Base-by-base conservation (phyloP, 305 asterid species). In the Petunia hybrid region DNA sequence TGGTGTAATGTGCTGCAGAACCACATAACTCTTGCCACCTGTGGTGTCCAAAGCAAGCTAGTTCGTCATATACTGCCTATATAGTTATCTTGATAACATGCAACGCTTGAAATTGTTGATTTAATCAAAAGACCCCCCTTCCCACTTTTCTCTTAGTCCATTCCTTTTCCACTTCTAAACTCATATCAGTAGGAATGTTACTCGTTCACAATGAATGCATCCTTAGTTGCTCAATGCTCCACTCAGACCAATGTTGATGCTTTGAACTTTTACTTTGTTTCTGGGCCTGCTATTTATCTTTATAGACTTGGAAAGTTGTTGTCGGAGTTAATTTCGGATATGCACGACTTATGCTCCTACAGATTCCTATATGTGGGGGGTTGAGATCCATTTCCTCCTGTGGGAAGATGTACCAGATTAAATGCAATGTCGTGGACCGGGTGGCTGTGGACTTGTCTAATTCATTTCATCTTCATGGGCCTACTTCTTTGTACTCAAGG, bases 331-430 rank as follows among this genome's bases (percentile, higher is more conserved):
- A n/a, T 57, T 66, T 39, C 74, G 61, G 62, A 40, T 59, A 73
- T 82, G 36, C 66, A 42, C 60, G 61, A 41, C 56, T 77, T 79
- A 14, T 76, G 60, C 10, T 81, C 77, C 68, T 88, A 91, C 90
- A 93, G 99, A 85, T 88, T 83, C 88, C 91, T 80, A 13, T 87
- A 46, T 87, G 84, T 81, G 92, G 91, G 74, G 91, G 92, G 79
- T 80, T 90, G 65, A 88, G 88, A 81, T 80, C 90, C 62, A 70
- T 86, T 55, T 83, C 93, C 57, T 85, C 88, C 2, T 81, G 82
- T 83, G 81, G 84, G 85, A 89, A 84, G 88, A 83, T 87, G 40
- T 85, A 82, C 81, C 91, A 91, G 80, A 69, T 82, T 38, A 87
- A 85, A 78, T 87, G 86, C 88, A 86, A 81, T 86, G 77, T 80